These are phyloP conservation scores for Zelopaecilomyces penicillatus DNA, from an alignment of 2,329 filamentous ascomycete species.

Conservation along the genomic window DNA sequence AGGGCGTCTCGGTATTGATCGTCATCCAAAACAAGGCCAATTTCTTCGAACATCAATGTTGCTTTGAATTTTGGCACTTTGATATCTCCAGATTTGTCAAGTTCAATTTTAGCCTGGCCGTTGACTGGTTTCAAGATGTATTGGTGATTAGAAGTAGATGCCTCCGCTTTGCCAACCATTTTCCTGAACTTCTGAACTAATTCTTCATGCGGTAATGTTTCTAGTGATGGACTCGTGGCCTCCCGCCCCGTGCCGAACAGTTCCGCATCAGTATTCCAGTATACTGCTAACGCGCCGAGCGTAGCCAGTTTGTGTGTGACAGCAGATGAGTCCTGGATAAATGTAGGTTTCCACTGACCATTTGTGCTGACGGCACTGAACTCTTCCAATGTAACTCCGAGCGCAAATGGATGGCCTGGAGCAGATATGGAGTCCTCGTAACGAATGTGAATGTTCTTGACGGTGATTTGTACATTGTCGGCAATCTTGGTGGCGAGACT, in stretches of 20 bases:
- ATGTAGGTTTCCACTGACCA: slow-evolving; percentile 88
- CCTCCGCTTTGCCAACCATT: slow-evolving; percentile 68
- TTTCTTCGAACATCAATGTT: slow-evolving; percentile 87
- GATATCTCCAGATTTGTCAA: slow-evolving; percentile 82
- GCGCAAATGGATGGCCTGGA: slow-evolving; percentile 87
- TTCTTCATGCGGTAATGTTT: slow-evolving; percentile 62
- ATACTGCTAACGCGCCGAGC: slow-evolving; percentile 80
- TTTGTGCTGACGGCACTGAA: slow-evolving; percentile 97
- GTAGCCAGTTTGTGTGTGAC: slow-evolving; percentile 92
- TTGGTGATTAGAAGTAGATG: slow-evolving; percentile 57
- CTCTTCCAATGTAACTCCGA: slow-evolving; percentile 86
- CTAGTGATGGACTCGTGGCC: slow-evolving; percentile 34
- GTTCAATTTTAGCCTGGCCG: slow-evolving; percentile 85
- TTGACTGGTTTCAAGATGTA: slow-evolving; percentile 95
- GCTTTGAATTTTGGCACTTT: slow-evolving; percentile 83
- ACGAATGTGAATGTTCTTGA: slow-evolving; percentile 97
- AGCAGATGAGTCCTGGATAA: slow-evolving; percentile 76
- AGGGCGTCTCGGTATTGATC: slow-evolving; percentile 94
- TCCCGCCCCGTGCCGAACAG: slow-evolving; percentile 78
- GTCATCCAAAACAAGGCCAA: slow-evolving; percentile 95
- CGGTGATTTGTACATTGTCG: slow-evolving; percentile 93
- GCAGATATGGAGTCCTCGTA: slow-evolving; percentile 97
- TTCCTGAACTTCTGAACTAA: slow-evolving; percentile 68
- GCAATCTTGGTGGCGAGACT: slow-evolving; percentile 94
- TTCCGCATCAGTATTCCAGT: slow-evolving; percentile 94